Evolutionary conservation across 768 basidiomycete genomes (phyloP), one percentile per base, ranked within the genome.

Genomic region (Boletus vermiculosoides): DNA sequence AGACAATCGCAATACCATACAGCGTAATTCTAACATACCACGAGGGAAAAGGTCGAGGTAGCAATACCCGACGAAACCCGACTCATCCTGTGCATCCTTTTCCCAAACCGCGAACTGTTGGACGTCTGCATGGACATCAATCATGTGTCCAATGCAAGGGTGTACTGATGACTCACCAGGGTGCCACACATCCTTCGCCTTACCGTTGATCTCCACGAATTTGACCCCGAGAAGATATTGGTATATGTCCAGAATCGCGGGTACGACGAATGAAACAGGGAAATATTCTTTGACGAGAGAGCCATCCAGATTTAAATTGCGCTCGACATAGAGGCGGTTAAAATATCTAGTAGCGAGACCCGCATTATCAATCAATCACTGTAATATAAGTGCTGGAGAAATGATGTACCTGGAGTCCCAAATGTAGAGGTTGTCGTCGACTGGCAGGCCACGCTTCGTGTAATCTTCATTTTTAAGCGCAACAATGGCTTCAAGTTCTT

Each of bases 11-110:
- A 25, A 45, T 18, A 30, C 4, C 2, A 16, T 34, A 15, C 25
- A 40, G 34, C 18, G 5, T 0, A 5, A 33, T 15, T n/a, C 7
- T 1, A 13, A 75, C 75, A 12, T 67, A 90, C 89, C 80, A 23
- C 90, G 84, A 56, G 90, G 90, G 77, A 87, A 92, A 51, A 94
- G 79, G 65, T 94, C 92, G 25, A 94, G 85, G 65, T 91, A 91
- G 69, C 88, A 88, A 71, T 90, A 90, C 0, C 92, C 92, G 20
- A 93, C 66, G 64, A 93, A 94, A 20, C 78, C 87, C 2, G 82
- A 78, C 62, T 79, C 83, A 60, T 86, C 84, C 50, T 80, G 85
- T 34, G 87, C 86, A 55, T 83, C 85, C 49, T 84, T 84, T 63
- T 88, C 86, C 92, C 92, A 93, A 10, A 94, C 89, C 3, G 87